Evolutionary conservation across 169 alveolate species (phyloP), one percentile per base, ranked within the genome.

Genomic region (Plasmodium relictum): DNA sequence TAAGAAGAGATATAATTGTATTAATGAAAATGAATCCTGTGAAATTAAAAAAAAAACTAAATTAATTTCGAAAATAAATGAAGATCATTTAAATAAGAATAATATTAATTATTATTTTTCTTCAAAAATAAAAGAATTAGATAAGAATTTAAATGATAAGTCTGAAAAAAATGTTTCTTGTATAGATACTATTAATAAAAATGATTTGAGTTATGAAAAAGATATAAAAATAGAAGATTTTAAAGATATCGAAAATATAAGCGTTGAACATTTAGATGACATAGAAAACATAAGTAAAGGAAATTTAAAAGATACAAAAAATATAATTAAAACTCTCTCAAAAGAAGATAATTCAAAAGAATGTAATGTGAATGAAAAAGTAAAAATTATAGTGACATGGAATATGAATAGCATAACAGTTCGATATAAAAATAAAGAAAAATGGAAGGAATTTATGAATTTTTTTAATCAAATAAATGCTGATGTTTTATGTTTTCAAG

Each of bases 341-440:
- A 22, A 63, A 63, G 41, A 45, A 31, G 31, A 50, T n/a, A 45
- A 16, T 3, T 5, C 18, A 52, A 18, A 16, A 56, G 58, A 59
- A 8, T 16, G 16, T 68, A 14, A 56, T 45, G 6, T 18, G 9
- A 20, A 56, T 3, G 59, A 48, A 16, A 41, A 76, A 18, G 73
- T 76, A 22, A 61, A 50, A 45, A 76, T 24, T 16, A 63, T 76
- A 1, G 85, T 83, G 4, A 83, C 91, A 3, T 83, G 91, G 91
- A 83, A 83, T 41, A 56, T 83, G 73, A 83, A 83, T 37, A 83
- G 91, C 16, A 83, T 83, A 66, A 83, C 91, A 2, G 91, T 69
- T 1, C 31, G 91, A 20, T 62, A 83, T 72, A 83, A 83, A 24
- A 83, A 83, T 26, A 83, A 54, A 16, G 73, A 66, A 1, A 83